Conservation (phyloP, 176 grass and related monocot species). For the Hordeum vulgare region MorexV3_pseudomolecules_assembly NC_058524.1:75955140-75955639, state of each 20-base stretch:
- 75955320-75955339: not conserved
- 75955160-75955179: not conserved
- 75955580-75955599: no score
- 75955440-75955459: not conserved
- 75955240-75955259: not conserved
- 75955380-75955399: not conserved
- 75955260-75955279: not conserved
- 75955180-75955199: no score
- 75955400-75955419: not conserved
- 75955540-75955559: no score
- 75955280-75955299: not conserved
- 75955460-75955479: not conserved
- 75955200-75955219: not conserved
- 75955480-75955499: no score
- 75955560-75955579: no score
- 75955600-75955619: no score
- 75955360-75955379: not conserved
- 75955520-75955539: no score
- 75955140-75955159: not conserved
- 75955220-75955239: not conserved
- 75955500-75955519: no score
- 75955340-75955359: not conserved
- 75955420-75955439: no score
- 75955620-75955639: not conserved
- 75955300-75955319: not conserved